Conservation (phyloP, 192 early-diverging fungal genomes). For the Coemansia sp. region DNA sequence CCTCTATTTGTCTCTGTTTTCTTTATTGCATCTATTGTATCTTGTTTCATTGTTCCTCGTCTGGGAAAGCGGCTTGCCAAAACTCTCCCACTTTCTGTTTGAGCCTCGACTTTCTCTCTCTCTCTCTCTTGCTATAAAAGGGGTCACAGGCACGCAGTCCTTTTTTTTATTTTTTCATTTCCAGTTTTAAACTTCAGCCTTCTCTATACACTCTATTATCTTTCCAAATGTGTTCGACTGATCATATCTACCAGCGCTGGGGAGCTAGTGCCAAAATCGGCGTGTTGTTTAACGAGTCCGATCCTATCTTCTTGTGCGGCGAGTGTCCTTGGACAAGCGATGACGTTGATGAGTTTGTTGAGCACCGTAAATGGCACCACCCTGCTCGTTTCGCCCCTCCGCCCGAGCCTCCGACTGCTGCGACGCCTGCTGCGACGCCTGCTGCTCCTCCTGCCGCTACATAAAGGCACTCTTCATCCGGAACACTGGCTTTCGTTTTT, state of each 20-base stretch:
- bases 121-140: background rate
- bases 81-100: constrained; percentile 2
- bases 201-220: background rate
- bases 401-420: constrained; percentile 4
- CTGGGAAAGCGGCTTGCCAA: constrained; percentile 14
- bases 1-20: background rate
- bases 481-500: background rate
- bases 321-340: constrained; percentile 36
- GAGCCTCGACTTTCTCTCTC: background rate
- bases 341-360: constrained; percentile 35
- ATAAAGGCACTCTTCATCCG: background rate
- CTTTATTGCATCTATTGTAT: constrained; percentile 4
- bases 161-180: constrained; percentile 4
- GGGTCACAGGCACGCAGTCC: background rate
- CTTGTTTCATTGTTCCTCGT: background rate
- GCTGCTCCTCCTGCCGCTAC: background rate
- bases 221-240: background rate
- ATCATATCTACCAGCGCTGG: constrained; percentile 5
- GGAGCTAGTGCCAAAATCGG: background rate
- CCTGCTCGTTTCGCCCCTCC: constrained; percentile 13
- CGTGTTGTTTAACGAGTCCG: background rate
- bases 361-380: constrained; percentile 35
- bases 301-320: constrained; percentile 33
- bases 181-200: background rate
- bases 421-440: background rate